Conservation (phyloP, 208 protist genomes). For the Leishmania guyanensis region DNA sequence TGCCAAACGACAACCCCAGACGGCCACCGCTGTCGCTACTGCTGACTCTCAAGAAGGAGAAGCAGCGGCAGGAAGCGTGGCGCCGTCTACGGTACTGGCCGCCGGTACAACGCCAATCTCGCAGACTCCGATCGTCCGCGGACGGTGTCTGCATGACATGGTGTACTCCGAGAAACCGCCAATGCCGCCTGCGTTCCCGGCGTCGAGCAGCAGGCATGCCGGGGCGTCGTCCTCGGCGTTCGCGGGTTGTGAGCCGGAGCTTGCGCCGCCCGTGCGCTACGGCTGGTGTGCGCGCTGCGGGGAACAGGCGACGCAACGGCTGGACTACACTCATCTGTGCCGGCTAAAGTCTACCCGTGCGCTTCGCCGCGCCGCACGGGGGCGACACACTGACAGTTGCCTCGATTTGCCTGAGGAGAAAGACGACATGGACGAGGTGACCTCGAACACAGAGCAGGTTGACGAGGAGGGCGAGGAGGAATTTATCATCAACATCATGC, state of each 20-base stretch:
- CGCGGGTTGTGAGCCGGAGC: constrained; percentile 10
- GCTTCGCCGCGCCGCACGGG: constrained; percentile 8
- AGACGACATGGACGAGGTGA: constrained; percentile 11
- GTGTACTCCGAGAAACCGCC: constrained; percentile 28
- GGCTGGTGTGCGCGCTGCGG: constrained; percentile 38
- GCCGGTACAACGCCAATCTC: constrained; percentile 1
- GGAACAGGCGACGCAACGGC: constrained; percentile 26
- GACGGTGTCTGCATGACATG: constrained; percentile 32
- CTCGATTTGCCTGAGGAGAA: background rate
- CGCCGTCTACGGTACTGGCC: background rate
- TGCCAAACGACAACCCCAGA: background rate
- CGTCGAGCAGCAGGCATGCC: constrained; percentile 1
- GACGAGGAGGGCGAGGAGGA: constrained; percentile 37
- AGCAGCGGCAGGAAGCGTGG: background rate
- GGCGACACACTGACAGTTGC: background rate
- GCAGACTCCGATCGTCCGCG: constrained; percentile 21
- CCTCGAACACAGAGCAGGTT: constrained; percentile 25
- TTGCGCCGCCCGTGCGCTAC: constrained; percentile 24
- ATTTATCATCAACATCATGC: constrained; percentile 46
- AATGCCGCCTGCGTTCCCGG: background rate
- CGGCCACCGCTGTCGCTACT: background rate
- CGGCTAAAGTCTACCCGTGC: constrained; percentile 19
- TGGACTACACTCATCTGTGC: constrained; percentile 36
- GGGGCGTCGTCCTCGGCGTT: background rate
- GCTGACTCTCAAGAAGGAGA: no score